Base-by-base conservation (phyloP, 371 early-diverging fungal species). In the Haplosporangium sp. region DNA sequence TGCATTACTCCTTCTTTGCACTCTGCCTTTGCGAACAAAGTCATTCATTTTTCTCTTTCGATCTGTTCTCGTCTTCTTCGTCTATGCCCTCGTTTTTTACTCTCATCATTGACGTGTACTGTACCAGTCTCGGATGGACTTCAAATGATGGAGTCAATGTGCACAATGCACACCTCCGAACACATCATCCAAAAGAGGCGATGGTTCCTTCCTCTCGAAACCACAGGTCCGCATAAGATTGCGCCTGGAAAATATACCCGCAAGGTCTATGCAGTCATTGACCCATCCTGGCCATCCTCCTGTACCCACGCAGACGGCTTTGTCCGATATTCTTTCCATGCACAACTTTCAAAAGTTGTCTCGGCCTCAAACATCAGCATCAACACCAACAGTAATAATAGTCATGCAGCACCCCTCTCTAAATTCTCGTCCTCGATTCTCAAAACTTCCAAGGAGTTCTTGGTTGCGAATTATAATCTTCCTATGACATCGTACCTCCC, bases 281-380 rank as follows among this genome's bases (percentile, higher is more conserved):
- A 65, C 11, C 43, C 57, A 51, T 47, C 42, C 12, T 65, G 65
- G 65, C 65, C 65, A 21, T 65, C 65, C 3, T 65, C 65, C 12
- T 58, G 48, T 36, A 55, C 48, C 2, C 50, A 57, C 14, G 36
- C 57, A 8, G 65, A 51, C n/a, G 65, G 65, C 16, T 65, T 65
- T 29, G 65, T 65, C 9, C 65, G 52, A 18, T 65, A 65, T 45
- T 41, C 58, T 8, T 65, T 65, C 37, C 59, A 58, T 11, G 65
- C 65, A 37, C 58, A 58, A 1, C 57, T 65, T 42, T 42, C n/a
- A 12, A 50, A 10, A 57, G 43, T 51, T 4, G 29, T 29, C 29
- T 29, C 29, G 29, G 29, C 29, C 4, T 29, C 29, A 1, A 29
- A 29, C 29, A 29, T 29, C 29, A 29, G 29, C 29, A 29, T 29